Evolutionary conservation across 768 basidiomycete genomes (phyloP).

Genomic region (Russula virescens): DNA sequence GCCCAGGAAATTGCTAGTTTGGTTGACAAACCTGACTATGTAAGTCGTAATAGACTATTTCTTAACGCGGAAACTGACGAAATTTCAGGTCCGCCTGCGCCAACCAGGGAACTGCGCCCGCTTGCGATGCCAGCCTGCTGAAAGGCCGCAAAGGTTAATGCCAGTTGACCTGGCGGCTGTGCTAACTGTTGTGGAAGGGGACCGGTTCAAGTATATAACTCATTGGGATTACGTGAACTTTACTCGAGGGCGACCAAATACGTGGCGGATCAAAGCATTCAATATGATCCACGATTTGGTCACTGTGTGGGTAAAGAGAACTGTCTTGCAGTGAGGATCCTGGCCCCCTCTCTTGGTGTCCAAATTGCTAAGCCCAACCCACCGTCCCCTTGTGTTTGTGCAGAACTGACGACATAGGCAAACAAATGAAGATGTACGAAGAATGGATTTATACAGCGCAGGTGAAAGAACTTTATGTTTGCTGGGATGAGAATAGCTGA

Average conservation of each 20-base stretch:
- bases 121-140: background rate
- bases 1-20: too few relatives aligned
- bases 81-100: too few relatives aligned
- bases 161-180: constrained; percentile 5
- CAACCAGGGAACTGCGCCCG: background rate
- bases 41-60: background rate
- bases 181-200: constrained; percentile 10
- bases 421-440: too few relatives aligned
- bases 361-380: background rate
- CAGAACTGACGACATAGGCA: background rate
- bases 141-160: background rate
- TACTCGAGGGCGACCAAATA: background rate
- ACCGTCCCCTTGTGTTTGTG: background rate
- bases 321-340: constrained; percentile 3
- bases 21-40: constrained; percentile 1
- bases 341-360: background rate
- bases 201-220: constrained; percentile 13
- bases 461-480: background rate
- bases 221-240: constrained; percentile 19
- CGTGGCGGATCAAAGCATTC: constrained; percentile 1
- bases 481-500: background rate
- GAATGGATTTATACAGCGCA: constrained; percentile 11
- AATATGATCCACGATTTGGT: constrained; percentile 8
- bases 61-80: background rate
- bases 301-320: constrained; percentile 5